Base-by-base conservation (phyloP, 2,329 filamentous ascomycete genomes). In the Neopestalotiopsis sp. region DNA sequence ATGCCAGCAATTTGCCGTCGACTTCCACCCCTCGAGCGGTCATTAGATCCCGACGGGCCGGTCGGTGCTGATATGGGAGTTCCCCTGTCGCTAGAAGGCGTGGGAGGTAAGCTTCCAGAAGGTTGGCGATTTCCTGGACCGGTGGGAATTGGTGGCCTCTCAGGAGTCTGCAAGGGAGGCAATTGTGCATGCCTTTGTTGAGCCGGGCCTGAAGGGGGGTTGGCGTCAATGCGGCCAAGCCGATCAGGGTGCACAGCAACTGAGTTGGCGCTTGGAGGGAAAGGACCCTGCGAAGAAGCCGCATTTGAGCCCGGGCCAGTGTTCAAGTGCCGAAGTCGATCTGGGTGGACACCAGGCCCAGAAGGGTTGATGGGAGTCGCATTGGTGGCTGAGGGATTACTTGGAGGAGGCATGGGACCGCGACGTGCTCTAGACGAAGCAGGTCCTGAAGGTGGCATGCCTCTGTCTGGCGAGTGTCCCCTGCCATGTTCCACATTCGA, bases 1-100 rank as follows among this genome's bases (percentile, higher is more conserved):
- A 91, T 90, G 60, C 86, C 85, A 13, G 85, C 85, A 38, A 91
- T 80, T 72, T 90, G 87, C 68, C 88, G 82, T 69, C 84, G 81
- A 20, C 84, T 81, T 38, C 85, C 76, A 61, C 77, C 77, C 67
- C 83, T 72, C 71, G 75, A 79, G 34, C 79, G 76, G 61, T 80
- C 77, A 58, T 74, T 77, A 60, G 74, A 65, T 1, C 75, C 74
- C 13, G 79, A 75, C 52, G 77, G 79, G n/a, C 78, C 78, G 9
- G 78, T 79, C 14, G 78, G 78, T 17, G 76, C 74, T 38, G 75
- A 71, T 65, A 79, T 75, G 28, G 76, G 69, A 56, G 70, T 78
- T 40, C 69, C 74, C 62, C 59, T 68, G n/a, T 79, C 77, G 40
- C 70, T 45, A 56, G 70, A 73, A 7, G 74, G 71, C 1, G 68